Evolutionary conservation across 495 filamentous ascomycete species (phyloP).

Genomic region (Aspergillus asperescens): DNA sequence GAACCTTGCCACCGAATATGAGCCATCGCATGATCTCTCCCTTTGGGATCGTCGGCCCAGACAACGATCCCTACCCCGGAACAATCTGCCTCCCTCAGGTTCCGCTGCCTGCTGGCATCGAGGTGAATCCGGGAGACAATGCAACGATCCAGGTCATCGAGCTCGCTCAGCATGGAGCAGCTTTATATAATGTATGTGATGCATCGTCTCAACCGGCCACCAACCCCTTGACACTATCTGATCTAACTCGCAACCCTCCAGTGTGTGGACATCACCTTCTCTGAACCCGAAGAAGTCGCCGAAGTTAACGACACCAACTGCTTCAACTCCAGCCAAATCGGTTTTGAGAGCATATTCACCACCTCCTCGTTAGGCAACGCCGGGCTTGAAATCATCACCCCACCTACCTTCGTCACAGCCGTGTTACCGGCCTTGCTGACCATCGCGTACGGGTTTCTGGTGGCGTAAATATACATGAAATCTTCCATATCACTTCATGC

Average conservation of each 20-base stretch:
- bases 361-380: slow-evolving; percentile 50
- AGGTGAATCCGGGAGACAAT: slow-evolving; percentile 72
- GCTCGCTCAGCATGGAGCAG: slow-evolving; percentile 80
- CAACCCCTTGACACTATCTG: not conserved
- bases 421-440: slow-evolving; percentile 25
- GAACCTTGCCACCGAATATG: slow-evolving; percentile 80
- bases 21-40: slow-evolving; percentile 75
- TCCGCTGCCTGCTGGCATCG: slow-evolving; percentile 70
- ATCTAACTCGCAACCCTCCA: slow-evolving; percentile 33
- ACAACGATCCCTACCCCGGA: slow-evolving; percentile 74
- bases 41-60: slow-evolving; percentile 82
- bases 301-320: slow-evolving; percentile 75
- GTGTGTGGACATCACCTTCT: slow-evolving; percentile 91
- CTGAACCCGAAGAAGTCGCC: slow-evolving; percentile 63
- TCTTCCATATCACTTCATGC: no score
- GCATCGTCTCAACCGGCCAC: not conserved
- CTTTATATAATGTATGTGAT: slow-evolving; percentile 78
- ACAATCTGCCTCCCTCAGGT: slow-evolving; percentile 88
- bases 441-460: slow-evolving; percentile 16
- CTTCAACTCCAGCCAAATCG: slow-evolving; percentile 71
- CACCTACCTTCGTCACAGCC: slow-evolving; percentile 6
- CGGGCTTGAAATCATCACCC: slow-evolving; percentile 6
- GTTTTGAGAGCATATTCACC: slow-evolving; percentile 71
- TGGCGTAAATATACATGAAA: slow-evolving; percentile 26
- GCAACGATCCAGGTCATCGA: slow-evolving; percentile 95